Conservation (phyloP, 2,329 filamentous ascomycete genomes). For the Capronia coronata region DNA sequence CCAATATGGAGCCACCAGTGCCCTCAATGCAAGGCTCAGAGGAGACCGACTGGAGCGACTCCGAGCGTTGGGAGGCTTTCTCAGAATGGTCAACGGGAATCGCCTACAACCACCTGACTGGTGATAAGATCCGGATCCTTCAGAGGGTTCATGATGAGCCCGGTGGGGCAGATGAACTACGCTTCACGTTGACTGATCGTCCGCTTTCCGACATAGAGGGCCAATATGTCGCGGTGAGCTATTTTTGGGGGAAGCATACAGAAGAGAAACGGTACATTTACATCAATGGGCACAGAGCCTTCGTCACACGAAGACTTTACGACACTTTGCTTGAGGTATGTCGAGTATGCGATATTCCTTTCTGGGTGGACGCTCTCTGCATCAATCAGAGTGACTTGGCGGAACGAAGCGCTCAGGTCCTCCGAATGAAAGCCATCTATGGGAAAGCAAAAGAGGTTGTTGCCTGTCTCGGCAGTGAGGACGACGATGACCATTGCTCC, state of each 20-base stretch:
- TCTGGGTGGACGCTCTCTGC: conserved; percentile 21
- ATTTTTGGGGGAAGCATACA: not conserved
- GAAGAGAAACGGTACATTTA: not conserved
- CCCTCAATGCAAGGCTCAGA: not conserved
- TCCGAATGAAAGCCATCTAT: conserved; percentile 20
- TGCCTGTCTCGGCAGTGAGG: conserved; percentile 21
- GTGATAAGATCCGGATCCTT: not conserved
- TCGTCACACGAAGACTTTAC: not conserved
- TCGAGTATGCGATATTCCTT: not conserved
- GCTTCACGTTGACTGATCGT: not conserved
- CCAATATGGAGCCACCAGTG: not conserved
- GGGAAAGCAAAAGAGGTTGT: conserved; percentile 12
- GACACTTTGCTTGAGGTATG: not conserved
- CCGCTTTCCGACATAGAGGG: not conserved
- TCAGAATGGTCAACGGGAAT: not conserved
- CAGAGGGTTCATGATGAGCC: not conserved
- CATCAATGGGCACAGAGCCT: not conserved
- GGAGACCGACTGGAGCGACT: not conserved
- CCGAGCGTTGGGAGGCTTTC: not conserved
- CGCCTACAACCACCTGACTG: not conserved
- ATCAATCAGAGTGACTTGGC: conserved; percentile 20
- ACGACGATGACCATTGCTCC: conserved; percentile 7
- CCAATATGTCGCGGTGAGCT: not conserved
- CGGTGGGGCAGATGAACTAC: not conserved
- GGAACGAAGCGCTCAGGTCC: conserved; percentile 14